Evolutionary conservation across 1,139 yeast species (phyloP), one percentile per base, ranked within the genome.

Genomic region (Geotrichum siamense): DNA sequence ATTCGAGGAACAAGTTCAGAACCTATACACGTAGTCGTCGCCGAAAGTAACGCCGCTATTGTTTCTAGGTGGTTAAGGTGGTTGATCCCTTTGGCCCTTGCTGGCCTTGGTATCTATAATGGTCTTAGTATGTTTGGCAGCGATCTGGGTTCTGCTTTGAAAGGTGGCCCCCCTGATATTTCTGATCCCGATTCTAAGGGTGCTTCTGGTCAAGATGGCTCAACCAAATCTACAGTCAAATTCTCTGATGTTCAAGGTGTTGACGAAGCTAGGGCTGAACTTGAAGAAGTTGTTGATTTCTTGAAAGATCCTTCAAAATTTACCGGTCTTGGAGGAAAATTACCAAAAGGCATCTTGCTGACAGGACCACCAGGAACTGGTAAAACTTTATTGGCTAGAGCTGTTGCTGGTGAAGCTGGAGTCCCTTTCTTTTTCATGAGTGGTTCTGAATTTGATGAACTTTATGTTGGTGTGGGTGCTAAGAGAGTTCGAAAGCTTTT

Each of bases 311-410:
- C 99, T 13, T 77, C 95, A 17, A 85, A 85, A 63, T 93, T 87
- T 66, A 93, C 97, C 37, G 94, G 95, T 1, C 73, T 93, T 43
- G 99, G 99, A 52, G 99, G 98, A 44, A 87, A 87, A 63, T 72
- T 93, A 55, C 98, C 98, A 47, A 91, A 89, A 63, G 99, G 99
- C 70, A 94, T 93, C 3, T 69, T 93, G 48, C 71, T 93, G 52
- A 91, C 98, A 5, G 99, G 99, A 38, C 99, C 99, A 31, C 99
- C 99, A 31, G 99, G 99, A 67, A 93, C 99, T 5, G 99, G 99
- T 76, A 93, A 93, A 64, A 93, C 99, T 1, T 70, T 93, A 52
- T 74, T 93, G 51, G 98, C 98, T 1, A 77, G 98, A 56, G 98
- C 99, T 16, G 94, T 96, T 31, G 99, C 99, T 9, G 98, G 98